These are phyloP conservation scores for Ilex aquifolium DNA, from an alignment of 257 asterid genomes.

Conservation along the genomic window DNA sequence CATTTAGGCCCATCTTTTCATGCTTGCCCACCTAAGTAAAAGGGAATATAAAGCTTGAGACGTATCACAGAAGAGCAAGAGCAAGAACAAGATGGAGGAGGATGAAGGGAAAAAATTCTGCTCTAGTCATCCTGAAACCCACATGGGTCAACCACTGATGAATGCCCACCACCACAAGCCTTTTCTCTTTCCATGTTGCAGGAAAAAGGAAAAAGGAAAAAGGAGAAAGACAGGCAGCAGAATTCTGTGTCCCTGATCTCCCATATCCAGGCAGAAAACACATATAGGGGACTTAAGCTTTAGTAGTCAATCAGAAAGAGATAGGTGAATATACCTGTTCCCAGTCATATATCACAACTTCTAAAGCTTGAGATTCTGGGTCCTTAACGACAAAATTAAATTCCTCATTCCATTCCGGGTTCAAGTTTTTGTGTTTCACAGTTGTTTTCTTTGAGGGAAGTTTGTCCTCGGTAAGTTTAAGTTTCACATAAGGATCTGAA, in stretches of 20 bases:
- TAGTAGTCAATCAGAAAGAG: not conserved
- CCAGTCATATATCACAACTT: conserved; percentile 74
- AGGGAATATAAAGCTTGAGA: not conserved
- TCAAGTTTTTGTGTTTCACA: conserved; percentile 75
- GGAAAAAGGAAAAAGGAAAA: too few relatives aligned
- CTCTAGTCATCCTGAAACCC: too few relatives aligned
- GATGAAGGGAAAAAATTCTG: too few relatives aligned
- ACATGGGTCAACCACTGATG: too few relatives aligned
- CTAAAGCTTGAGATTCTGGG: conserved; percentile 63
- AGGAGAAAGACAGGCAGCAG: too few relatives aligned
- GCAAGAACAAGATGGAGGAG: not conserved
- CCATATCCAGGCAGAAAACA: too few relatives aligned
- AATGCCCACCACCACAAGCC: too few relatives aligned
- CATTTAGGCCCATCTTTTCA: conserved; percentile 84
- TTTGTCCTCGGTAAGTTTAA: conserved; percentile 58
- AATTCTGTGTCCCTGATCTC: too few relatives aligned
- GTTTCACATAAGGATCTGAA: conserved; percentile 94
- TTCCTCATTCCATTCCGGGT: conserved; percentile 98
- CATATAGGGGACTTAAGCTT: too few relatives aligned
- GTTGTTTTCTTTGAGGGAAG: conserved; percentile 85
- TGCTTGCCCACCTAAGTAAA: conserved; percentile 69
- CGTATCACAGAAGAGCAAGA: not conserved
- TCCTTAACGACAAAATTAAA: conserved; percentile 74
- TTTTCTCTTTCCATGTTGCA: too few relatives aligned
- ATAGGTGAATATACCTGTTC: conserved; percentile 53